These are phyloP conservation scores for Aspergillus sp. DNA, from an alignment of 2,329 filamentous ascomycete genomes.

Conservation along the genomic window DNA sequence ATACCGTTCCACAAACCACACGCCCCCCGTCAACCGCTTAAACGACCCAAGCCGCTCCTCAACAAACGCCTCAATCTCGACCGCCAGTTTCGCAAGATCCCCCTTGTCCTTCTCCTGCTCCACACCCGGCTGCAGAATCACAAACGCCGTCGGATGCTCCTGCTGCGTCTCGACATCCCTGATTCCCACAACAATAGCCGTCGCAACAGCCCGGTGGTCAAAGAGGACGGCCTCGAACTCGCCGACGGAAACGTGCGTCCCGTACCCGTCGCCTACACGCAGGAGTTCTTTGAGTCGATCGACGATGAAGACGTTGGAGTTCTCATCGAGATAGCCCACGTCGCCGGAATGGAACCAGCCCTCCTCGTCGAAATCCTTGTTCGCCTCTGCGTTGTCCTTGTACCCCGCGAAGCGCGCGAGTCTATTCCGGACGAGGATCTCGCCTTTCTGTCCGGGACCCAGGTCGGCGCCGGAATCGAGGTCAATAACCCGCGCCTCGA, in stretches of 20 bases:
- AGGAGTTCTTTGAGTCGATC: slow-evolving; percentile 38
- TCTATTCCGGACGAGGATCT: slow-evolving; percentile 29
- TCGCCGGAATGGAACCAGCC: slow-evolving; percentile 32
- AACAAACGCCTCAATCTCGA: slow-evolving; percentile 17
- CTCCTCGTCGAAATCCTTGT: slow-evolving; percentile 25
- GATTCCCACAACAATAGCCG: slow-evolving; percentile 38
- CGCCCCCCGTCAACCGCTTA: slow-evolving; percentile 20
- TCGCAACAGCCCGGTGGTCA: slow-evolving; percentile 33
- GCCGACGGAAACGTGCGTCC: slow-evolving; percentile 35
- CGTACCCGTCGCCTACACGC: slow-evolving; percentile 43
- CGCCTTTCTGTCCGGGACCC: slow-evolving; percentile 21
- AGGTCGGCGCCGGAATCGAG: slow-evolving; percentile 23
- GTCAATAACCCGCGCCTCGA: slow-evolving; percentile 25
- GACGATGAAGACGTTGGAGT: slow-evolving; percentile 29
- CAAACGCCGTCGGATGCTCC: slow-evolving; percentile 24
- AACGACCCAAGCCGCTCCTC: slow-evolving; percentile 17
- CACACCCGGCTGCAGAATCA: slow-evolving; percentile 19
- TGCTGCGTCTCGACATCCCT: slow-evolving; percentile 14
- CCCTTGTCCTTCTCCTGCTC: background rate
- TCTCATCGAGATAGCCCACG: slow-evolving; percentile 28
- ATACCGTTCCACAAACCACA: slow-evolving; percentile 19
- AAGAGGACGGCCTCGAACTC: slow-evolving; percentile 42
- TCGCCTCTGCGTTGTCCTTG: slow-evolving; percentile 27
- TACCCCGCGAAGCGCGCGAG: slow-evolving; percentile 25
- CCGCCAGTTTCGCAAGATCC: background rate